Conservation (phyloP, 495 filamentous ascomycete genomes). For the Lindgomyces ingoldianus region DNA sequence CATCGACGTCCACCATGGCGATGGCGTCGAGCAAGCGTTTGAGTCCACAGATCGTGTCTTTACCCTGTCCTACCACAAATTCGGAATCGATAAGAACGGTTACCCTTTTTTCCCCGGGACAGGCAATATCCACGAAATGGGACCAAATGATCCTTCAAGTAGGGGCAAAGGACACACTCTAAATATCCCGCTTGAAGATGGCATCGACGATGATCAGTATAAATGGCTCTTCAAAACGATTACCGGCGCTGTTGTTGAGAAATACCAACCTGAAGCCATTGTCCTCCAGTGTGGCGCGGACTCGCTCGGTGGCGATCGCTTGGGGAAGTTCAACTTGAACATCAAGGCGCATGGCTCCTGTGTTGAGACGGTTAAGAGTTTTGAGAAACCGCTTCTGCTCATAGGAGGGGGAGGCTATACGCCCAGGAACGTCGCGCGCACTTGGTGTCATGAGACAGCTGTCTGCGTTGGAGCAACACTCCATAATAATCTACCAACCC, state of each 20-base stretch:
- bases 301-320: slow-evolving; percentile 86
- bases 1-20: slow-evolving; percentile 97
- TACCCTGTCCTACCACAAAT: slow-evolving; percentile 97
- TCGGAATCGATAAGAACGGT: slow-evolving; percentile 62
- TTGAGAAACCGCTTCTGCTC: slow-evolving; percentile 77
- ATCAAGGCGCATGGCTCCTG: slow-evolving; percentile 91
- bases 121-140: slow-evolving; percentile 59
- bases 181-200: slow-evolving; percentile 70
- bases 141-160: slow-evolving; percentile 60
- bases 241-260: slow-evolving; percentile 70
- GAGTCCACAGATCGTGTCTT: slow-evolving; percentile 95
- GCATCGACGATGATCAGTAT: slow-evolving; percentile 93
- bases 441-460: slow-evolving; percentile 94
- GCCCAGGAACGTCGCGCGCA: slow-evolving; percentile 92
- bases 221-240: slow-evolving; percentile 78
- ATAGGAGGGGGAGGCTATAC: slow-evolving; percentile 97
- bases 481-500: slow-evolving; percentile 42
- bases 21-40: slow-evolving; percentile 96
- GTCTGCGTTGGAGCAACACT: slow-evolving; percentile 70
- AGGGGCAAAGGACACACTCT: slow-evolving; percentile 64
- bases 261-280: slow-evolving; percentile 81
- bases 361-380: slow-evolving; percentile 79
- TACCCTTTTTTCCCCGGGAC: slow-evolving; percentile 71
- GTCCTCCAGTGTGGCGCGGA: slow-evolving; percentile 97
- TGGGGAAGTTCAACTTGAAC: slow-evolving; percentile 95